phyloP scores from a whole-genome alignment of 768 basidiomycete species.

The Xanthoconium stramineum region DNA sequence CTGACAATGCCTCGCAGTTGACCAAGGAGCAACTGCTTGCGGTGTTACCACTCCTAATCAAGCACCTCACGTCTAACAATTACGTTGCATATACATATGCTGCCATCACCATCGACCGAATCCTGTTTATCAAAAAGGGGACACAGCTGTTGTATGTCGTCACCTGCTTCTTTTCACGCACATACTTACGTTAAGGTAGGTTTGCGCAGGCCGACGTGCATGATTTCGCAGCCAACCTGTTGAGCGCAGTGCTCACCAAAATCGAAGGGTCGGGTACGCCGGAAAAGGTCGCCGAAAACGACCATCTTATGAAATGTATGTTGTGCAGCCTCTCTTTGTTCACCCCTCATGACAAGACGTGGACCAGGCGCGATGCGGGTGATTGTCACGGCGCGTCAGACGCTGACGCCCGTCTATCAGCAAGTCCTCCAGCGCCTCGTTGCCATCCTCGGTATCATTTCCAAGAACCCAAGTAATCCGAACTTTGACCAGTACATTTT shows the following conservation, averaged over 20 bases:
- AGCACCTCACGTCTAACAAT: constrained; percentile 77
- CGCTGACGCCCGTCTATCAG: constrained; percentile 66
- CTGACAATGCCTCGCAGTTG: constrained; percentile 45
- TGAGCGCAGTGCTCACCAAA: constrained; percentile 70
- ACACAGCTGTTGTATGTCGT: constrained; percentile 64
- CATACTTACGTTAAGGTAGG: constrained; percentile 37
- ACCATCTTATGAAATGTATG: constrained; percentile 96
- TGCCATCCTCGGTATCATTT: constrained; percentile 79
- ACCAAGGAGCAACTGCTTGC: constrained; percentile 92
- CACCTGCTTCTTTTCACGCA: neutral
- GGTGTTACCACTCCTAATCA: constrained; percentile 82
- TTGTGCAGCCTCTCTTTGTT: neutral
- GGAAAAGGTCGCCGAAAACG: constrained; percentile 95
- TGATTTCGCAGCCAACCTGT: constrained; percentile 71
- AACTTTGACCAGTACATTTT: constrained; percentile 98
- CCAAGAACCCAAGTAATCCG: constrained; percentile 96
- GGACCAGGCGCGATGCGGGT: constrained; percentile 87
- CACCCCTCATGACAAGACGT: neutral
- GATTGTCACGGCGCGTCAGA: constrained; percentile 82
- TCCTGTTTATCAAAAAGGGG: constrained; percentile 85
- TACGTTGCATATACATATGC: constrained; percentile 96
- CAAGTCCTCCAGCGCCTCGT: constrained; percentile 71
- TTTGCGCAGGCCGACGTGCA: constrained; percentile 87
- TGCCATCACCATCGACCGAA: constrained; percentile 95
- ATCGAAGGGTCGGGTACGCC: constrained; percentile 78